Evolutionary conservation across 345 rosid genomes (phyloP).

Genomic region (Populus deltoides): DNA sequence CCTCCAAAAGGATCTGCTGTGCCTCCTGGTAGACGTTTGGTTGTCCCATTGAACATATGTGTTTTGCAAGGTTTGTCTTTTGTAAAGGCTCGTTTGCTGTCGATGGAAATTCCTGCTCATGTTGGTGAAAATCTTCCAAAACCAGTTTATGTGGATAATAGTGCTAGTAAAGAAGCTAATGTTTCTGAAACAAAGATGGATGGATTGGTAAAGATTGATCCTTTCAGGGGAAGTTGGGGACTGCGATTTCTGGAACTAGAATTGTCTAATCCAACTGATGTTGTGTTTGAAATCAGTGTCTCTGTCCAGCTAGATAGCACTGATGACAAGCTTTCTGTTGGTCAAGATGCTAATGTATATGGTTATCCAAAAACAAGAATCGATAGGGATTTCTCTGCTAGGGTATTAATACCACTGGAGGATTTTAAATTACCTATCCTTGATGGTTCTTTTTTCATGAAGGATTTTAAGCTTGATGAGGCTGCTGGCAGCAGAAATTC

Average conservation of each 20-base stretch:
- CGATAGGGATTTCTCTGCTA: conserved; percentile 83
- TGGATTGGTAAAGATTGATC: conserved; percentile 82
- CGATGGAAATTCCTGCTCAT: conserved; percentile 97
- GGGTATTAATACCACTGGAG: conserved; percentile 93
- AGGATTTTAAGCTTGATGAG: conserved; percentile 58
- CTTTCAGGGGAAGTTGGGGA: conserved; percentile 98
- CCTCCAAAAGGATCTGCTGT: conserved; percentile 40
- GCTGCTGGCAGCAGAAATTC: conserved; percentile 39
- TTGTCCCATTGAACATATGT: conserved; percentile 81
- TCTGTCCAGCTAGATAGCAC: conserved; percentile 68
- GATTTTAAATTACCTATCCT: conserved; percentile 93
- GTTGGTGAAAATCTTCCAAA: conserved; percentile 62
- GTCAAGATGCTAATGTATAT: conserved; percentile 58
- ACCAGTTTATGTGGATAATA: conserved; percentile 26
- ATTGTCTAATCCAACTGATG: conserved; percentile 89
- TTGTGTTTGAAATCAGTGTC: conserved; percentile 83
- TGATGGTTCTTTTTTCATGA: conserved; percentile 76
- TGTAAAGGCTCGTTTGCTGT: conserved; percentile 89
- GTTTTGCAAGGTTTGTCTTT: conserved; percentile 90
- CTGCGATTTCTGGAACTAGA: conserved; percentile 91
- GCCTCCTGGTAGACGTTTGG: conserved; percentile 88
- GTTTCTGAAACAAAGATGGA: conserved; percentile 59
- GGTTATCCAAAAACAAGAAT: conserved; percentile 84
- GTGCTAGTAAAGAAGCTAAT: conserved; percentile 35
- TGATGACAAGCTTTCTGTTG: conserved; percentile 44